Conservation (phyloP, 2,329 filamentous ascomycete species). For the Xylaria arbuscula region DNA sequence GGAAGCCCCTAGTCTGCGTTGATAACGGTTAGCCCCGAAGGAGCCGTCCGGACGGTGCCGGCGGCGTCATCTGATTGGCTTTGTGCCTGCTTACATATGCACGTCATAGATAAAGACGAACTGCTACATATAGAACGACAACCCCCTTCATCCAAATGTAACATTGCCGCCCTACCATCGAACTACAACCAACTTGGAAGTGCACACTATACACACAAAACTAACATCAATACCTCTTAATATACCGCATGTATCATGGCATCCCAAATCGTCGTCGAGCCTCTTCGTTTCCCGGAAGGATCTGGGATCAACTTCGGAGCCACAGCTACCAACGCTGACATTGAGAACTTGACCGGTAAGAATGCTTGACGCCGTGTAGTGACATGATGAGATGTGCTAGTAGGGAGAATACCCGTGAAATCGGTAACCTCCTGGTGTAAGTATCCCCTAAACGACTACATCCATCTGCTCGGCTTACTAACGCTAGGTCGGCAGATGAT, state of each 20-base stretch:
- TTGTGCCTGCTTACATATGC: background rate
- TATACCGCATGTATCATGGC: slow-evolving; percentile 29
- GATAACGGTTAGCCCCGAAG: slow-evolving; percentile 19
- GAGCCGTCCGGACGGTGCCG: slow-evolving; percentile 26
- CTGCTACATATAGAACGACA: slow-evolving; percentile 6
- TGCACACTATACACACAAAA: background rate
- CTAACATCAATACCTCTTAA: background rate
- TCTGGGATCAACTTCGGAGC: slow-evolving; percentile 70
- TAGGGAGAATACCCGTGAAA: slow-evolving; percentile 67
- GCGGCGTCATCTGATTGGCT: slow-evolving; percentile 1
- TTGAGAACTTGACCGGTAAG: slow-evolving; percentile 72
- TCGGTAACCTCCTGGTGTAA: slow-evolving; percentile 70
- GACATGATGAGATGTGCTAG: slow-evolving; percentile 36
- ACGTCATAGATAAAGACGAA: slow-evolving; percentile 28
- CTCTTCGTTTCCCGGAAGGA: slow-evolving; percentile 51
- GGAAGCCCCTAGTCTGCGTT: slow-evolving; percentile 2
- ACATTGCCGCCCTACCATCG: background rate
- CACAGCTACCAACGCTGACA: slow-evolving; percentile 65
- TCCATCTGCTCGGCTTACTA: slow-evolving; percentile 27
- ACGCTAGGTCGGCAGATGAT: slow-evolving; percentile 58
- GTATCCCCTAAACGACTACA: slow-evolving; percentile 39
- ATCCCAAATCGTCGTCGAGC: slow-evolving; percentile 51
- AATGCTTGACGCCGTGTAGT: slow-evolving; percentile 33
- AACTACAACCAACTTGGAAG: background rate
- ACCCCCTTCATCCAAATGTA: background rate